Conservation (phyloP, 495 filamentous ascomycete genomes). For the Penicillium tannophilum region DNA sequence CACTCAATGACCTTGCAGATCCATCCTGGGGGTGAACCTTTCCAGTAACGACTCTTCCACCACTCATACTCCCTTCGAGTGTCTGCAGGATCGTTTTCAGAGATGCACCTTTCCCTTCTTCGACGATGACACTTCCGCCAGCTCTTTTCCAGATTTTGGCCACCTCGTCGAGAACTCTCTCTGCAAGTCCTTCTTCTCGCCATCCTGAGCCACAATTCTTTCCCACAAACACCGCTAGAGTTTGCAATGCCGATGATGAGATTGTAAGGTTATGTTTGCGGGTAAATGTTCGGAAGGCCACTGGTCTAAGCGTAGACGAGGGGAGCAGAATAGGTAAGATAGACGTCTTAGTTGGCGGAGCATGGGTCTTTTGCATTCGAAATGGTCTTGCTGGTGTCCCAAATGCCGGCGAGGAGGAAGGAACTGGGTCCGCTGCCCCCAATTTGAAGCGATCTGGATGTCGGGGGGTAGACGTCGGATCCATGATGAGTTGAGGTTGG, state of each 20-base stretch:
- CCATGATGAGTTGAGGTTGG: conserved; percentile 19
- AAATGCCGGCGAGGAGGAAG: conserved; percentile 89
- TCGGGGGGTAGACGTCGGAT: conserved; percentile 30
- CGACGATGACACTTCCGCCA: conserved; percentile 82
- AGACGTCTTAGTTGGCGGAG: conserved; percentile 62
- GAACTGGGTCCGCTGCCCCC: conserved; percentile 58
- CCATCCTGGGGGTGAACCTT: conserved; percentile 28
- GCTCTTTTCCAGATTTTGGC: conserved; percentile 87
- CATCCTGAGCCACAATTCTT: conserved; percentile 93
- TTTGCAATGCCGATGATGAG: conserved; percentile 81
- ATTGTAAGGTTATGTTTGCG: conserved; percentile 97
- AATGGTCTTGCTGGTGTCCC: conserved; percentile 79
- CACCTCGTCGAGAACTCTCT: conserved; percentile 88
- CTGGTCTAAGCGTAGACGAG: conserved; percentile 79
- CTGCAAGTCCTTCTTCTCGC: conserved; percentile 91
- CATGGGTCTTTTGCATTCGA: conserved; percentile 40
- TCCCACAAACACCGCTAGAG: conserved; percentile 85
- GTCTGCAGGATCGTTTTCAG: conserved; percentile 79
- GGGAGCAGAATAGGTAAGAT: conserved; percentile 88
- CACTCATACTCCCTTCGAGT: conserved; percentile 80
- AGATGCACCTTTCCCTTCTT: conserved; percentile 70
- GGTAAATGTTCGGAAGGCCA: conserved; percentile 94
- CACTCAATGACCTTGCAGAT: conserved; percentile 11
- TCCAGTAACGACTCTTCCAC: conserved; percentile 62
- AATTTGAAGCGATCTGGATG: conserved; percentile 33